Evolutionary conservation across 2,329 filamentous ascomycete species (phyloP), one percentile per base, ranked within the genome.

Genomic region (Hortaea sp.): DNA sequence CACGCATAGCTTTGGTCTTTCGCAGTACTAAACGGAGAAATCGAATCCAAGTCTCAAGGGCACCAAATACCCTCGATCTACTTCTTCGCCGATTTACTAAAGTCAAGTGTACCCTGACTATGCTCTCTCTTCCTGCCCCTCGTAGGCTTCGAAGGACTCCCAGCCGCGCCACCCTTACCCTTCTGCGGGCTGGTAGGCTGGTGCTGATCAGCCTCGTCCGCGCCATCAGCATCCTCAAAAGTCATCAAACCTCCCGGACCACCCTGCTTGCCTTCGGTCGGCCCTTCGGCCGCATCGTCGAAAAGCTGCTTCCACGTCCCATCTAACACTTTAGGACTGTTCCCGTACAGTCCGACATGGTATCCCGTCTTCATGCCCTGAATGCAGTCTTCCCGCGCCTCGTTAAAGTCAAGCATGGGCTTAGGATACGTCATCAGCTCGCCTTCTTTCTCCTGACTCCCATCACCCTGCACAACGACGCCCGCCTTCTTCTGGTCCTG

Each of bases 371-470:
- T 88, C 76, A 88, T 80, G 0, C 76, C 78, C 37, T 75, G 66
- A 1, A 88, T 66, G 56, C 85, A 88, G 2, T 77, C 66, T 5
- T 74, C 69, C 44, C 82, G 73, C 53, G 80, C 68, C 60, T 78
- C 72, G 12, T 68, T 61, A 58, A 88, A 89, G 63, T 88, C 83
- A 60, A 89, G 85, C 76, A 88, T 88, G 1, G 83, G 82, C 59
- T 82, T 82, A 1, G 84, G 83, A 61, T 88, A 89, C 1, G 66
- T 49, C 32, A 58, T 63, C 13, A 73, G 66, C 3, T 71, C 66
- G 31, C 62, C 55, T 13, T 66, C 65, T 29, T 72, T 49, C 29
- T 71, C 51, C 31, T 57, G 54, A 2, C 44, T 58, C 41, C 51
- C 66, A 51, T 81, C 72, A 0, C 77, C 79, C 40, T 69, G 75